These are phyloP conservation scores for Pittosporum tobira DNA, from an alignment of 129 eudicot species.

Conservation along the genomic window DNA sequence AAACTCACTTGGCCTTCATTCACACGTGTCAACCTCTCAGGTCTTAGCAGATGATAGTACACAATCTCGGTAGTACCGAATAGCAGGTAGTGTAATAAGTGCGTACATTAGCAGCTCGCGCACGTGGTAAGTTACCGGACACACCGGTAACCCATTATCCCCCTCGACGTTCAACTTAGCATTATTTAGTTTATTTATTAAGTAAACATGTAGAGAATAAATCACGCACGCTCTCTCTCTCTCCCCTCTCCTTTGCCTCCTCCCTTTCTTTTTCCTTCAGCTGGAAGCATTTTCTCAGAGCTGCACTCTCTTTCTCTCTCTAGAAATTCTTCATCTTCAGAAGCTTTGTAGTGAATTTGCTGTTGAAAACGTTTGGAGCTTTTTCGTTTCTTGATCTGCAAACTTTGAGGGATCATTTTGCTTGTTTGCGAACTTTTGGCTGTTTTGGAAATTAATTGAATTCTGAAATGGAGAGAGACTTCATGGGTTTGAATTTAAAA, in stretches of 20 bases:
- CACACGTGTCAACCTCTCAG: conserved; percentile 20
- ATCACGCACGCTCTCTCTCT: conserved; percentile 3
- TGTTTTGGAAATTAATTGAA: neutral
- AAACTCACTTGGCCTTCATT: conserved; percentile 16
- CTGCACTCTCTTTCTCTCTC: neutral
- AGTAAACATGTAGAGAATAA: conserved; percentile 11
- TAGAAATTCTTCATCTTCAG: too few species aligned
- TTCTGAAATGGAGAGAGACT: conserved; percentile 68
- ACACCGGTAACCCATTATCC: conserved; percentile 24
- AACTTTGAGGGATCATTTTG: too few species aligned
- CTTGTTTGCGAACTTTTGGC: neutral
- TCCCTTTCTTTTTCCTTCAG: conserved; percentile 7
- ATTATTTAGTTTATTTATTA: neutral
- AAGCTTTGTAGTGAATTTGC: too few species aligned
- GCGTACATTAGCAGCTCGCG: conserved; percentile 8
- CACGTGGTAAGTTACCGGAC: conserved; percentile 46
- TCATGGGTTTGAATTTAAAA: conserved; percentile 67
- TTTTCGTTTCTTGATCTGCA: neutral
- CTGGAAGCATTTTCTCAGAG: conserved; percentile 18
- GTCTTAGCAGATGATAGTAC: neutral
- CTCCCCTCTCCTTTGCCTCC: conserved; percentile 6
- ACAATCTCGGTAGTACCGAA: conserved; percentile 6
- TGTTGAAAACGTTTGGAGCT: neutral
- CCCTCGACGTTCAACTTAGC: neutral
- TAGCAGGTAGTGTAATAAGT: conserved; percentile 4